Percentiles rank a stretch among this genome's conserved stretches.
phyloP scores from a whole-genome alignment of 176 grass and related monocot species.

The Elymus sibiricus region DNA sequence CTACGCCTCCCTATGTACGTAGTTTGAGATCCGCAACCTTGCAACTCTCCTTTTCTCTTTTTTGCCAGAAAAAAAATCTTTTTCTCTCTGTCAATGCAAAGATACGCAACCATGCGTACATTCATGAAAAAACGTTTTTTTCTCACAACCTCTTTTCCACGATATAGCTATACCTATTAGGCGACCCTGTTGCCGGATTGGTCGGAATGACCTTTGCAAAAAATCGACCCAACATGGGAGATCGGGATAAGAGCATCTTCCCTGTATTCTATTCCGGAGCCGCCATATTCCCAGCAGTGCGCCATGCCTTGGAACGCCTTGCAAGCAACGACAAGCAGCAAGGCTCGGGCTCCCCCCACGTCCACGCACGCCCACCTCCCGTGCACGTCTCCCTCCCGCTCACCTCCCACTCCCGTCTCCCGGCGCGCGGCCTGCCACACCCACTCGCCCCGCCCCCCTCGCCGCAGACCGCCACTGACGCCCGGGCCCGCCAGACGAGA shows the following conservation, averaged over 20 bases:
- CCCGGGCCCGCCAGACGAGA: neutral
- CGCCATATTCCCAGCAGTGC: neutral
- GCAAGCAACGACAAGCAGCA: constrained; percentile 1
- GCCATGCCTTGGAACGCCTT: neutral
- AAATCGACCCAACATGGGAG: neutral
- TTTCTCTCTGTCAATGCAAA: too few relatives aligned
- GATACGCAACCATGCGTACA: too few relatives aligned
- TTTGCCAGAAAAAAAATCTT: too few relatives aligned
- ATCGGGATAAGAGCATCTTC: constrained; percentile 2
- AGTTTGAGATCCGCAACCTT: too few relatives aligned
- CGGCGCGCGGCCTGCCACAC: neutral
- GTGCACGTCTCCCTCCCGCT: constrained; percentile 5
- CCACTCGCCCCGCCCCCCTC: neutral
- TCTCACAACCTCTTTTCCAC: too few relatives aligned
- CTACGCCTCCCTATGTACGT: too few relatives aligned
- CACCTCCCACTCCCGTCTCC: neutral
- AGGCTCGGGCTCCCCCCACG: neutral
- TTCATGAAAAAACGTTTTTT: too few relatives aligned
- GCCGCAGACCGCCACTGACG: neutral
- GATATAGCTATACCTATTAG: too few relatives aligned
- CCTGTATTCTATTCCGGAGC: neutral
- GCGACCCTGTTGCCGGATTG: too few relatives aligned
- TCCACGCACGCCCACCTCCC: neutral
- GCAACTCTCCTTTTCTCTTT: too few relatives aligned
- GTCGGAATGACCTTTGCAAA: too few relatives aligned